Evolutionary conservation across 306 rosid species (phyloP), one percentile per base, ranked within the genome.

Genomic region (Prunus kanzakura): DNA sequence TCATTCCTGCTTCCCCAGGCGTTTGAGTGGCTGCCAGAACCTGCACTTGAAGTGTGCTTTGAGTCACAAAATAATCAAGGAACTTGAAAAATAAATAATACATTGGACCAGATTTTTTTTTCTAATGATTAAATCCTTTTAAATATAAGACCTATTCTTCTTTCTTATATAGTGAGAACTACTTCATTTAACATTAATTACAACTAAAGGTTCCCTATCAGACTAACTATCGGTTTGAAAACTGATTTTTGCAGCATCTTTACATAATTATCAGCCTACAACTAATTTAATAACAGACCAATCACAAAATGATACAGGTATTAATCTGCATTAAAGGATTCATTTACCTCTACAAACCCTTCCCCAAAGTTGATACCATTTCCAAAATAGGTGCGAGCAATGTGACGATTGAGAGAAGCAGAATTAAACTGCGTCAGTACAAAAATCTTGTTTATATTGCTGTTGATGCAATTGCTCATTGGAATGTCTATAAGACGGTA

Each of bases 351-450:
- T 60, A 86, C 89, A 71, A 80, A 86, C 52, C 89, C 85, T 55
- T 86, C 89, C 56, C 87, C 87, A 4, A 86, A 86, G 51, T 70
- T 83, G 67, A 86, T 62, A 30, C 89, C 89, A 27, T 86, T 80
- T 66, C 85, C 87, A 38, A 77, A 86, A 64, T 86, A 86, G 3
- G 89, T 86, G 15, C 89, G 87, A 18, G 87, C 79, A 55, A 86
- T 41, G 68, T 86, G 87, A 32, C 89, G 87, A 73, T 86, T 83
- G 72, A 86, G 82, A 60, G 86, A 79, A 61, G 87, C 72, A 41
- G 89, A 86, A 79, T 86, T 86, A 76, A 70, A 83, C 64, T 86
- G 89, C 6, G 89, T 86, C 16, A 86, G 81, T 70, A 86, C 87
- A 10, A 80, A 86, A 18, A 86, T 75, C 69, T 86, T 83, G 79